Conservation (phyloP, 202 grass and related monocot species). For the Setaria italica region DNA sequence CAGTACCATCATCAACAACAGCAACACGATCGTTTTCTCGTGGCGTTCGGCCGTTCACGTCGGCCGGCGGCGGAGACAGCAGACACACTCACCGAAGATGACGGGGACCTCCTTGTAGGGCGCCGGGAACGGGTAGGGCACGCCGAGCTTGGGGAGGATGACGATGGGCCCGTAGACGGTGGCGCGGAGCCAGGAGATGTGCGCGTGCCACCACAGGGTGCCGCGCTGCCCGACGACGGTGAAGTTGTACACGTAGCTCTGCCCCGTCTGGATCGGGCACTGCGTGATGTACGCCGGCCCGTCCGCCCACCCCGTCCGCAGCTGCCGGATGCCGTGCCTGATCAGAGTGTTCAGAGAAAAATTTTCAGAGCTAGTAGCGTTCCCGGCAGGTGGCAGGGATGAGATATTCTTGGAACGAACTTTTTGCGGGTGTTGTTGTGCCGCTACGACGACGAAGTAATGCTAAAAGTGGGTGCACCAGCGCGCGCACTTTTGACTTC, state of each 20-base stretch:
- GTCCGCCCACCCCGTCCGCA: conserved; percentile 70
- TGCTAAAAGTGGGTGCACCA: conserved; percentile 29
- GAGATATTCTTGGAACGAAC: neutral
- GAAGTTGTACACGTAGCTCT: conserved; percentile 87
- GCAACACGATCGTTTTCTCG: neutral
- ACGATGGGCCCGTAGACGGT: conserved; percentile 70
- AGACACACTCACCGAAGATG: conserved; percentile 62
- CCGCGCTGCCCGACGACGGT: conserved; percentile 68
- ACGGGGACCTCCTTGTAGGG: conserved; percentile 77
- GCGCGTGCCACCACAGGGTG: conserved; percentile 93
- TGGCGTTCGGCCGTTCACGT: conserved; percentile 24
- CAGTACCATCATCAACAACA: neutral
- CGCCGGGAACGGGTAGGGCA: conserved; percentile 72
- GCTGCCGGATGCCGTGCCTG: conserved; percentile 83
- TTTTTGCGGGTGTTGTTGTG: neutral
- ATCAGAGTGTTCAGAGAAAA: neutral
- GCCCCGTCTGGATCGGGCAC: conserved; percentile 78
- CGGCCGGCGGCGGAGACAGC: neutral
- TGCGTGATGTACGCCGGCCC: conserved; percentile 88
- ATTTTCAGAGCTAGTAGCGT: no score
- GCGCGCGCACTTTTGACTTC: conserved; percentile 24
- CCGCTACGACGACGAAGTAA: neutral
- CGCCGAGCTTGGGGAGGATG: conserved; percentile 77
- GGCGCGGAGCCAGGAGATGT: conserved; percentile 84
- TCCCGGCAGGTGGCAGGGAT: no score